Percentiles rank a stretch among this genome's conserved stretches.
Evolutionary conservation across 331 rosid genomes (phyloP).

Genomic region (Telfairia occidentalis): DNA sequence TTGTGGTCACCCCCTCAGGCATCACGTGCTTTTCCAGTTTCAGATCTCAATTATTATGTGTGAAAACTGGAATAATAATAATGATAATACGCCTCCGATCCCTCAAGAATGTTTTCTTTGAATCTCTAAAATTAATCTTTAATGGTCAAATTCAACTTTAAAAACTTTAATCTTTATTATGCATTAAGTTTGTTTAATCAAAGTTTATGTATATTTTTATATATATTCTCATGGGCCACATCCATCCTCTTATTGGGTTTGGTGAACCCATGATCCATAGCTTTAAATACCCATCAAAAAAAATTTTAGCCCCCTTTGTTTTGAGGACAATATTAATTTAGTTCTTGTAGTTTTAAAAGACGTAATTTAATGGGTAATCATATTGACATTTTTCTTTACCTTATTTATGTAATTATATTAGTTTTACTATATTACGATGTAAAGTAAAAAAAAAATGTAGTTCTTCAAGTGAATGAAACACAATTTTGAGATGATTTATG

Average conservation of each 20-base stretch:
- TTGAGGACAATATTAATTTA: too few species aligned
- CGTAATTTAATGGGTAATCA: too few species aligned
- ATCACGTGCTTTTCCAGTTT: slow-evolving; percentile 13
- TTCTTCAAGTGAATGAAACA: too few species aligned
- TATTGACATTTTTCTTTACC: too few species aligned
- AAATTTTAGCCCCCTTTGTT: too few species aligned
- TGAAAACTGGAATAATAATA: not conserved
- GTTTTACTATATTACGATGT: too few species aligned
- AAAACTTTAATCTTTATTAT: not conserved
- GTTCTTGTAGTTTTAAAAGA: too few species aligned
- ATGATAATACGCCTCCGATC: slow-evolving; percentile 11
- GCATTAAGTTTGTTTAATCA: not conserved
- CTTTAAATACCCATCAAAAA: not conserved
- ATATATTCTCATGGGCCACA: not conserved
- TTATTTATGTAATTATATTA: too few species aligned
- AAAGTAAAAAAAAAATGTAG: too few species aligned
- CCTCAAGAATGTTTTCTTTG: slow-evolving; percentile 15
- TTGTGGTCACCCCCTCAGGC: not conserved
- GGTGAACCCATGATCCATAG: not conserved
- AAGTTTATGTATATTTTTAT: not conserved
- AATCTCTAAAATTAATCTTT: slow-evolving; percentile 30
- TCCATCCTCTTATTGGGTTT: not conserved
- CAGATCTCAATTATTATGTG: slow-evolving; percentile 1
- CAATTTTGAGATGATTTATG: too few species aligned
- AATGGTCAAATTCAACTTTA: slow-evolving; percentile 17